phyloP scores from a whole-genome alignment of 1,284 basidiomycete genomes.

The Xerocomus nothofagi region DNA sequence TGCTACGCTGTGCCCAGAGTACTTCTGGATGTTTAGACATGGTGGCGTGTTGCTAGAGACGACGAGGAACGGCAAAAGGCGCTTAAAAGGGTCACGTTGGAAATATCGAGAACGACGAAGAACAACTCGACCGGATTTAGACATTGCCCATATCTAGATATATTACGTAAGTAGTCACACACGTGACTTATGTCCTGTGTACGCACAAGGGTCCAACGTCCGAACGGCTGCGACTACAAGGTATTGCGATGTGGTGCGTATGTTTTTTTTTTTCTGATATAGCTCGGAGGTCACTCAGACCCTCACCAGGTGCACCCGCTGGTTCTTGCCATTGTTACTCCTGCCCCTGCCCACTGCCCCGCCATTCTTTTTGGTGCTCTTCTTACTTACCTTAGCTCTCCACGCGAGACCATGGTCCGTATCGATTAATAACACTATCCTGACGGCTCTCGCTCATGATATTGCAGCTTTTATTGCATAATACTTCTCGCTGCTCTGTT shows the following conservation, averaged over 20 bases:
- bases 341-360: conserved; percentile 76
- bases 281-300: neutral
- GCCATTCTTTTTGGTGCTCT: conserved; percentile 72
- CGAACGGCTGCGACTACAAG: neutral
- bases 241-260: conserved; percentile 25
- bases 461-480: conserved; percentile 75
- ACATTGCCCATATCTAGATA: conserved; percentile 7
- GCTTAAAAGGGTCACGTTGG: conserved; percentile 22
- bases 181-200: conserved; percentile 38
- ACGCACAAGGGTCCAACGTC: neutral
- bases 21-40: conserved; percentile 78
- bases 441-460: conserved; percentile 10
- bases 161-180: conserved; percentile 17
- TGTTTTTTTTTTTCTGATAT: neutral
- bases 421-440: neutral
- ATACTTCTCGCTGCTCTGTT: conserved; percentile 74
- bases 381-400: conserved; percentile 69
- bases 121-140: conserved; percentile 31
- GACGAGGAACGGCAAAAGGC: conserved; percentile 4
- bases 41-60: conserved; percentile 29
- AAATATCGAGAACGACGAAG: conserved; percentile 40
- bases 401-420: conserved; percentile 79
- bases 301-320: conserved; percentile 67
- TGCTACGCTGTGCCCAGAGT: conserved; percentile 90
- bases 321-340: conserved; percentile 76